phyloP scores from a whole-genome alignment of 345 rosid species.

The Corchorus olitorius region DNA sequence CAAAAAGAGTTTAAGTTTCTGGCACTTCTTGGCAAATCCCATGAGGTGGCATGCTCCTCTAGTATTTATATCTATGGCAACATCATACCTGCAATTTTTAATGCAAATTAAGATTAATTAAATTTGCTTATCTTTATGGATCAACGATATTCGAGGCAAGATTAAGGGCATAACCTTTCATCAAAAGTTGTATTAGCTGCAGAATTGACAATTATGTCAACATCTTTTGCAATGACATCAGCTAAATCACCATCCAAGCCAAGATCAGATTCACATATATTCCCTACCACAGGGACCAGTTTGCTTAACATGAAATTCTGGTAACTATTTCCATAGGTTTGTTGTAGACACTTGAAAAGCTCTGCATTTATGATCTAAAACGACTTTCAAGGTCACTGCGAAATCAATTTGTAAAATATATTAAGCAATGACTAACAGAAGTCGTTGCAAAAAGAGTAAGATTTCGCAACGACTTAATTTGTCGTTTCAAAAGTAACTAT shows the following conservation, averaged over 20 bases:
- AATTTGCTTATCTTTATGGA: too few relatives aligned
- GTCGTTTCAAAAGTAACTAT: too few relatives aligned
- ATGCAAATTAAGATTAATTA: neutral
- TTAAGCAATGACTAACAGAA: too few relatives aligned
- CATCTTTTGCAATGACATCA: conserved; percentile 57
- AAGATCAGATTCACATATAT: conserved; percentile 63
- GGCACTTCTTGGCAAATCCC: conserved; percentile 71
- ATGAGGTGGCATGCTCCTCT: conserved; percentile 67
- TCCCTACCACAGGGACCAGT: conserved; percentile 80
- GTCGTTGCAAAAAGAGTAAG: too few relatives aligned
- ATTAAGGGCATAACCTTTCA: conserved; percentile 48
- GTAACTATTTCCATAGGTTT: conserved; percentile 76
- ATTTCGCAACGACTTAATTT: too few relatives aligned
- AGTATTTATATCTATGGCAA: conserved; percentile 72
- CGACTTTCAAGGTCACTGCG: too few relatives aligned
- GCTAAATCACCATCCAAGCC: conserved; percentile 69
- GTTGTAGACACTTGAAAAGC: conserved; percentile 72
- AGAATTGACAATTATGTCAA: conserved; percentile 48
- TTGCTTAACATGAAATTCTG: conserved; percentile 76
- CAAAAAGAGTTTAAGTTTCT: conserved; percentile 66
- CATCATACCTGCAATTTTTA: conserved; percentile 63
- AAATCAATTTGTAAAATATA: too few relatives aligned
- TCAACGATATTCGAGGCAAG: neutral
- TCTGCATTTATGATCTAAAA: conserved; percentile 73
- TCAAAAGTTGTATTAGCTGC: conserved; percentile 86